Evolutionary conservation across 2,329 filamentous ascomycete genomes (phyloP).

Genomic region (Hypocreales sp.): DNA sequence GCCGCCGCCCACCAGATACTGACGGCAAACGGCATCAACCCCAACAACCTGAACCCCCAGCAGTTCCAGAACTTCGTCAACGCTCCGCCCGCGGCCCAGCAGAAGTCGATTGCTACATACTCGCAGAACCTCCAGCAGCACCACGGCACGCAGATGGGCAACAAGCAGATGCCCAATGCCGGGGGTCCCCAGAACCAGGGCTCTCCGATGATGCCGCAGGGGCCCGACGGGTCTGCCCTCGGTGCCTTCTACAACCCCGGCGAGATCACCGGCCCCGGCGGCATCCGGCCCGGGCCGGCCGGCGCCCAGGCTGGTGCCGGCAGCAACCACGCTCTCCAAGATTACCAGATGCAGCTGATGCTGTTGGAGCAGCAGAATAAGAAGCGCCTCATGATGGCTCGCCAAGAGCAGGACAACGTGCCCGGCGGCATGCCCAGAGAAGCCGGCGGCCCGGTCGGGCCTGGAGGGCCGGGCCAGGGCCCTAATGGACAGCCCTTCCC

Average conservation of each 20-base stretch:
- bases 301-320: slow-evolving; percentile 29
- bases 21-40: slow-evolving; percentile 58
- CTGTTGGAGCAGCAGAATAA: slow-evolving; percentile 77
- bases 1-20: slow-evolving; percentile 43
- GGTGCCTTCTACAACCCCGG: slow-evolving; percentile 47
- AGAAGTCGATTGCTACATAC: slow-evolving; percentile 80
- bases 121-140: slow-evolving; percentile 71
- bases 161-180: slow-evolving; percentile 62
- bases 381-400: slow-evolving; percentile 71
- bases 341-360: slow-evolving; percentile 86
- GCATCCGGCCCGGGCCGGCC: slow-evolving; percentile 40
- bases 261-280: slow-evolving; percentile 40
- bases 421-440: slow-evolving; percentile 31
- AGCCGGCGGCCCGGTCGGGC: slow-evolving; percentile 30
- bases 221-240: slow-evolving; percentile 46
- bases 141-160: slow-evolving; percentile 66
- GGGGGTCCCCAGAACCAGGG: slow-evolving; percentile 59
- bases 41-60: slow-evolving; percentile 54
- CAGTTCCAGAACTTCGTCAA: slow-evolving; percentile 54
- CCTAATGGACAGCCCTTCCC: slow-evolving; percentile 50
- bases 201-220: slow-evolving; percentile 67
- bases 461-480: slow-evolving; percentile 37
- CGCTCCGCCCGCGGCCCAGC: slow-evolving; percentile 45
- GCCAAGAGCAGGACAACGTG: slow-evolving; percentile 57
- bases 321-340: slow-evolving; percentile 69